Evolutionary conservation across 345 rosid species (phyloP), one percentile per base, ranked within the genome.

Genomic region (Alliaria petiolata): DNA sequence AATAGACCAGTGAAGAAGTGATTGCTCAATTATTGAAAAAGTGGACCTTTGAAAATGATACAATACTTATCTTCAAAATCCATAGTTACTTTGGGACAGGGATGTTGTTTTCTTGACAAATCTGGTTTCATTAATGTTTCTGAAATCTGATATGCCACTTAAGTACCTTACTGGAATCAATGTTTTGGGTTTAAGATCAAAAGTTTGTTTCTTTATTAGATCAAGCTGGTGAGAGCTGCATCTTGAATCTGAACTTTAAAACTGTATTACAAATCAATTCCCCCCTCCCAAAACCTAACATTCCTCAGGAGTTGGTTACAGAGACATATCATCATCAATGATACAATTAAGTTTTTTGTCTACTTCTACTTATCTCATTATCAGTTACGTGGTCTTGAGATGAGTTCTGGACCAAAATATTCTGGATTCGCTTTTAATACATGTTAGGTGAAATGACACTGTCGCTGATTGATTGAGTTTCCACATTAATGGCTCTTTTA

Each of bases 371-470:
- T 69, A 69, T 55, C 61, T 76, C 79, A 20, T 31, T 62, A 69
- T 63, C 75, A 54, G 2, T 26, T 70, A 69, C 75, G 60, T 67
- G 74, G 75, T 53, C 28, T 46, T 69, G 61, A 54, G 70, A 69
- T 67, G 75, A 76, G 33, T 39, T 76, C 44, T 68, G 45, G 59
- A 69, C 70, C 70, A 76, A 10, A 59, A 36, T 46, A 69, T 56
- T 38, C 19, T 63, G 20, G 60, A 62, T 39, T 36, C 65, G 70
- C 69, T 45, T 60, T 61, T 42, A 42, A 52, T 52, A 55, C 70
- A 62, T 43, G 79, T 76, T 76, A 62, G 75, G 79, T 76, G 59
- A 56, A 55, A 55, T 39, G 75, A 30, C 61, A 55, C 22, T 76
- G 38, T 63, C 75, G 62, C 6, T 34, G 75, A 54, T 51, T 63